Percentiles rank a stretch among this genome's conserved stretches.
phyloP scores from a whole-genome alignment of 768 basidiomycete species.

The Dioszegia aurantiaca region DNA sequence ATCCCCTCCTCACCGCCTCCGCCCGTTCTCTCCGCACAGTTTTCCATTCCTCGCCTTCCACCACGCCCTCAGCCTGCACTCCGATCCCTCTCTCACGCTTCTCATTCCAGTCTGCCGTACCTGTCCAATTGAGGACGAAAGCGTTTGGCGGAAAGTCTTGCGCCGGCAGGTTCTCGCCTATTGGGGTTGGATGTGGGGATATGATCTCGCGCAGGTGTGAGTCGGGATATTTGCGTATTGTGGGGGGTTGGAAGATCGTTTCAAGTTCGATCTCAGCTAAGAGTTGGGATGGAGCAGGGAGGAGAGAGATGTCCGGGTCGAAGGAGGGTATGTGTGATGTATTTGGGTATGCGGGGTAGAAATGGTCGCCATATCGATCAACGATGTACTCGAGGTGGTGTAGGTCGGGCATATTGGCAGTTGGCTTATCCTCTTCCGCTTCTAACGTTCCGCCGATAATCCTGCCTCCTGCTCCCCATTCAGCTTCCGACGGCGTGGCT shows the following conservation, averaged over 20 bases:
- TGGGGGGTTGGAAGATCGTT: constrained; percentile 14
- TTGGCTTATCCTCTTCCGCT: not conserved
- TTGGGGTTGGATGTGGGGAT: constrained; percentile 14
- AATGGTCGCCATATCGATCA: constrained; percentile 16
- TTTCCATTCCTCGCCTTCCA: constrained; percentile 19
- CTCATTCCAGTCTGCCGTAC: constrained; percentile 25
- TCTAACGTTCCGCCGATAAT: not conserved
- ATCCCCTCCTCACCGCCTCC: constrained; percentile 49
- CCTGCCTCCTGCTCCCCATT: not conserved
- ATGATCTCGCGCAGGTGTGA: constrained; percentile 28
- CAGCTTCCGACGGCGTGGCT: not conserved
- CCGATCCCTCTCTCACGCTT: constrained; percentile 23
- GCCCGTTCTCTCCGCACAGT: constrained; percentile 36
- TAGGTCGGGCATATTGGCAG: not conserved
- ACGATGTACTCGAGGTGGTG: constrained; percentile 4
- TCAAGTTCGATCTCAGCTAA: constrained; percentile 31
- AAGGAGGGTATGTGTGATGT: constrained; percentile 20
- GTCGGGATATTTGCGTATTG: constrained; percentile 22
- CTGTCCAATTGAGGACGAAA: constrained; percentile 25
- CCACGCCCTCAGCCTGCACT: constrained; percentile 38
- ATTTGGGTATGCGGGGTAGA: constrained; percentile 7
- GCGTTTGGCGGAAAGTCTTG: constrained; percentile 6
- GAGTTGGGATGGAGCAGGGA: constrained; percentile 18
- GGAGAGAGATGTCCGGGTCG: constrained; percentile 32
- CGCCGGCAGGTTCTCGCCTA: not conserved